Conservation (phyloP, 1,284 basidiomycete species). For the Ceratobasidium theobromae region DNA sequence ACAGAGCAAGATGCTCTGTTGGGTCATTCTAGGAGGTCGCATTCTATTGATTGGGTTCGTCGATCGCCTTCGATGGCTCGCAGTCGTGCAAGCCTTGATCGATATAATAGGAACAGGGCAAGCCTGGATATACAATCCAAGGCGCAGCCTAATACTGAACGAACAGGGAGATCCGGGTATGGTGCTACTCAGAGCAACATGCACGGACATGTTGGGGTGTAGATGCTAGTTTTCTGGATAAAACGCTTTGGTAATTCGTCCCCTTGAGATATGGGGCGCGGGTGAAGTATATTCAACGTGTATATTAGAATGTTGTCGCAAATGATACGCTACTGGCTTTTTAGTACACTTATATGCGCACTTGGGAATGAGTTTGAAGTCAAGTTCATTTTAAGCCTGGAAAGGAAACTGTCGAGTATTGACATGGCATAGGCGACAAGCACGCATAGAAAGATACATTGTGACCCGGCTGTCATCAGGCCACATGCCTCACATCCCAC, state of each 20-base stretch:
- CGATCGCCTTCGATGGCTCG: constrained; percentile 7
- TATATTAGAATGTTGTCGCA: constrained; percentile 13
- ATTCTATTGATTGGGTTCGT: constrained; percentile 4
- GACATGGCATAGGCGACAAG: constrained; percentile 24
- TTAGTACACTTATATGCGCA: not conserved
- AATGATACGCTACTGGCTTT: constrained; percentile 1
- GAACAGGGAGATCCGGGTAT: not conserved
- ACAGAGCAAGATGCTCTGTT: constrained; percentile 5
- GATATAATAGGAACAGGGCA: not conserved
- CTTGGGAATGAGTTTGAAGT: not conserved
- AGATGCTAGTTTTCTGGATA: not conserved
- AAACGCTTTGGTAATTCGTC: not conserved
- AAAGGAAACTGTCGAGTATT: constrained; percentile 24
- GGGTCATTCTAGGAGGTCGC: not conserved
- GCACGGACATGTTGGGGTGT: constrained; percentile 4
- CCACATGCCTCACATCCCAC: not conserved
- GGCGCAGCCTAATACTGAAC: not conserved
- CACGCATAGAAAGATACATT: constrained; percentile 30
- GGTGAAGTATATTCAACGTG: not conserved
- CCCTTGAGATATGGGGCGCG: not conserved
- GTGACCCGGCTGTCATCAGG: constrained; percentile 11
- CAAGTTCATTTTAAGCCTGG: constrained; percentile 25
- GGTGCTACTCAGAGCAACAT: not conserved
- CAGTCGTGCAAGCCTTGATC: constrained; percentile 8
- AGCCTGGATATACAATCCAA: not conserved